These are phyloP conservation scores for Agarophyton chilense DNA, from an alignment of 23 red algal species.

Conservation along the genomic window DNA sequence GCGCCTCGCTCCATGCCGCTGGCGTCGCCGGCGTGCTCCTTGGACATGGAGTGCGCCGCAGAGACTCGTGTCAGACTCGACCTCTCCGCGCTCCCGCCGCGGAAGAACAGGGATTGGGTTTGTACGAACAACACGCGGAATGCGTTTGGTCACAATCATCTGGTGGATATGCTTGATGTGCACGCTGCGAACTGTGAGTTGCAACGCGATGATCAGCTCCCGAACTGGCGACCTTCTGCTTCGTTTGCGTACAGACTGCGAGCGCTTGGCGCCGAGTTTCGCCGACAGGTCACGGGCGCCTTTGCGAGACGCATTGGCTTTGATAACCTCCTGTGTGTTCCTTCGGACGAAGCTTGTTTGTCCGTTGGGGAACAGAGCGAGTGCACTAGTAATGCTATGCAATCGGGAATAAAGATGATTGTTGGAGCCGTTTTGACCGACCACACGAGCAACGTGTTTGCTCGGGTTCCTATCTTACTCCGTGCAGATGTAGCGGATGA, in stretches of 20 bases:
- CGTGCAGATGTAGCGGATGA: constrained; percentile 21
- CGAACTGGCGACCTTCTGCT: not conserved
- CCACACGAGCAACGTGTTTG: not conserved
- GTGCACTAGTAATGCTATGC: not conserved
- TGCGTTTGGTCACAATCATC: constrained; percentile 32
- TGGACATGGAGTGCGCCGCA: too few species aligned
- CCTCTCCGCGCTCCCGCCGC: not conserved
- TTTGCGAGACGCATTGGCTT: constrained; percentile 19
- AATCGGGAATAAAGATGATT: not conserved
- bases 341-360: not conserved
- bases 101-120: not conserved
- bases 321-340: constrained; percentile 1
- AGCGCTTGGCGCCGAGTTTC: constrained; percentile 22
- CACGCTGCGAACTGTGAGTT: not conserved
- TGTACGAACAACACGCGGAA: not conserved
- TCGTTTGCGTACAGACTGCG: not conserved
- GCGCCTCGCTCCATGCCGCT: too few species aligned
- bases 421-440: constrained; percentile 11
- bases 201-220: constrained; percentile 4
- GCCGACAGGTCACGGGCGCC: constrained; percentile 55
- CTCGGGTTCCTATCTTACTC: constrained; percentile 16
- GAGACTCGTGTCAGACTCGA: too few species aligned
- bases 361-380: not conserved
- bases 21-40: too few species aligned
- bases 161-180: constrained; percentile 38